Conservation (phyloP, 2,329 filamentous ascomycete species). For the Penicillium sp. region DNA sequence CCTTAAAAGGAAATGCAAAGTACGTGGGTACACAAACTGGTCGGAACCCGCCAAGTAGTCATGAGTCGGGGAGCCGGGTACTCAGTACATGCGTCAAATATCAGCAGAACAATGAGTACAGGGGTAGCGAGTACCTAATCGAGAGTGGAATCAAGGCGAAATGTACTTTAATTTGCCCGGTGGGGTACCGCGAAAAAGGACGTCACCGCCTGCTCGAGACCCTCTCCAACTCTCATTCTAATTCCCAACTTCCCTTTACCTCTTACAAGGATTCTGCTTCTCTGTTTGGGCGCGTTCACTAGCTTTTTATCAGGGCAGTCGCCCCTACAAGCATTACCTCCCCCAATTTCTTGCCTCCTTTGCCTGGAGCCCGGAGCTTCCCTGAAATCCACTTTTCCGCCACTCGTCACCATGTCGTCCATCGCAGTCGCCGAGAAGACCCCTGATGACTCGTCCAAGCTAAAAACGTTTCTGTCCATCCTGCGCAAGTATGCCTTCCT, state of each 20-base stretch:
- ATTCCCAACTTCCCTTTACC: neutral
- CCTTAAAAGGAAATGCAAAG: neutral
- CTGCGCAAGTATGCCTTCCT: conserved; percentile 70
- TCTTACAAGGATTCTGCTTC: neutral
- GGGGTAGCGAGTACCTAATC: neutral
- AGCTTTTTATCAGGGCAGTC: neutral
- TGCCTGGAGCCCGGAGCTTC: conserved; percentile 2
- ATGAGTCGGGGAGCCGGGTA: neutral
- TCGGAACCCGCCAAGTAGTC: neutral
- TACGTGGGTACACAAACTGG: neutral
- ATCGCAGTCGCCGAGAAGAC: conserved; percentile 50
- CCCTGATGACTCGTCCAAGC: conserved; percentile 78
- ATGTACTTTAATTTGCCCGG: neutral
- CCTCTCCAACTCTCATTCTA: conserved; percentile 2
- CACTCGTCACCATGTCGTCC: conserved; percentile 29
- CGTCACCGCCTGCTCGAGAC: conserved; percentile 15
- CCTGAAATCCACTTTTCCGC: conserved; percentile 2
- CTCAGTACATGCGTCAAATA: neutral
- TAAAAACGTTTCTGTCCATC: conserved; percentile 84
- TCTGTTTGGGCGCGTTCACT: neutral
- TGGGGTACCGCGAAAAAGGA: conserved; percentile 10
- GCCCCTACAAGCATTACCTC: neutral
- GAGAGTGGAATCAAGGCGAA: neutral
- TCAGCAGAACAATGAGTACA: too few relatives aligned
- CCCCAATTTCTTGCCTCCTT: neutral